Conservation (phyloP, 768 basidiomycete species). For the Russula lepida region DNA sequence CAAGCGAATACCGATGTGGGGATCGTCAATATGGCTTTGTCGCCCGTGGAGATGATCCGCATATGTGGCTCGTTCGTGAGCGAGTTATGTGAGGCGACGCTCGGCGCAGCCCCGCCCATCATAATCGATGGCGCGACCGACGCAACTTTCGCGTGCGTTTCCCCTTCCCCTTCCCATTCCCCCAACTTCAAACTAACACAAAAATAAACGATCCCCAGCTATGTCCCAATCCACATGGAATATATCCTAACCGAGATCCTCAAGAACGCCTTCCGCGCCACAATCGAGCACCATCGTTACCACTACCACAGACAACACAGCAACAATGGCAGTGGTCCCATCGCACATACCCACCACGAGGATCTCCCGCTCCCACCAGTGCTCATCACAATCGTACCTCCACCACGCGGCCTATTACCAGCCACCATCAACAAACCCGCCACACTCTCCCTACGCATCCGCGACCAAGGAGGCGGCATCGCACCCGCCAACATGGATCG, state of each 20-base stretch:
- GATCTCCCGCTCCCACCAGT: slow-evolving; percentile 46
- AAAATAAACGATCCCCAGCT: slow-evolving; percentile 35
- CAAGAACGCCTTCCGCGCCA: slow-evolving; percentile 87
- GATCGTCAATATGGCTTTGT: slow-evolving; percentile 65
- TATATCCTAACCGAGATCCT: slow-evolving; percentile 87
- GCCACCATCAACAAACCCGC: slow-evolving; percentile 26
- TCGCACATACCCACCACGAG: slow-evolving; percentile 18
- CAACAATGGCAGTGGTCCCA: slow-evolving; percentile 12
- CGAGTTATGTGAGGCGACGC: slow-evolving; percentile 77
- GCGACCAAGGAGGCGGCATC: slow-evolving; percentile 85
- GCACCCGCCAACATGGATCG: slow-evolving; percentile 61
- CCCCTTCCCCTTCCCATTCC: neutral
- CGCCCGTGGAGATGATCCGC: slow-evolving; percentile 61
- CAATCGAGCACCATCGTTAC: slow-evolving; percentile 57
- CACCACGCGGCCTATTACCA: slow-evolving; percentile 24
- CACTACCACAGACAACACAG: slow-evolving; percentile 28
- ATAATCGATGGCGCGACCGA: slow-evolving; percentile 62
- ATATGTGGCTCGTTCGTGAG: slow-evolving; percentile 80
- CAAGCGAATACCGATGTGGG: slow-evolving; percentile 45
- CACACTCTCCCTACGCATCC: slow-evolving; percentile 68
- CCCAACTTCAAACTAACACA: neutral
- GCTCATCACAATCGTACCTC: slow-evolving; percentile 59
- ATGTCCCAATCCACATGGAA: slow-evolving; percentile 84
- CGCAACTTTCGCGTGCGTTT: slow-evolving; percentile 68
- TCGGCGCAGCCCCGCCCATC: slow-evolving; percentile 62